Evolutionary conservation across 2,329 filamentous ascomycete genomes (phyloP).

Genomic region (Capronia epimyces): DNA sequence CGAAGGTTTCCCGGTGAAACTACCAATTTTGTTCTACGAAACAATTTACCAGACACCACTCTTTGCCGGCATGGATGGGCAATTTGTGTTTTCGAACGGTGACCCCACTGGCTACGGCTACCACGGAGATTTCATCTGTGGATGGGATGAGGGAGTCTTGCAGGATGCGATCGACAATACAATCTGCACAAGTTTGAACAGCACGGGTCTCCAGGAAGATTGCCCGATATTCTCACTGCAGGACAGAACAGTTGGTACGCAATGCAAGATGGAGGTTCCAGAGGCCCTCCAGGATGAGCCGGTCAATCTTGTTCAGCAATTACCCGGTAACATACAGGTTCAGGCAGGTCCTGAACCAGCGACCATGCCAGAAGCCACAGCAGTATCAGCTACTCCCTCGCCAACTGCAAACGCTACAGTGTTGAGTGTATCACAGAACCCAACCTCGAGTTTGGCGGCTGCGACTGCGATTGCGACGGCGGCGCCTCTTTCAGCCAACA

Average conservation of each 20-base stretch:
- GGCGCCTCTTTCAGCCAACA: slow-evolving; percentile 10
- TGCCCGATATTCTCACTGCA: slow-evolving; percentile 72
- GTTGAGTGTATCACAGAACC: background rate
- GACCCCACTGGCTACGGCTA: slow-evolving; percentile 49
- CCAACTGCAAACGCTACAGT: slow-evolving; percentile 4
- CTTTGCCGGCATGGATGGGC: slow-evolving; percentile 58
- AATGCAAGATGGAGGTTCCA: slow-evolving; percentile 62
- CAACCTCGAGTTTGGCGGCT: background rate
- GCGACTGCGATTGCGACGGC: background rate
- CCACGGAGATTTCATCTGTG: slow-evolving; percentile 63
- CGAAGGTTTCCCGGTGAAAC: slow-evolving; percentile 57
- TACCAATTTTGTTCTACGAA: slow-evolving; percentile 76
- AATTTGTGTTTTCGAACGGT: slow-evolving; percentile 63
- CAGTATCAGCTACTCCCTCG: slow-evolving; percentile 1
- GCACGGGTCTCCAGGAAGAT: slow-evolving; percentile 60
- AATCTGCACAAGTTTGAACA: slow-evolving; percentile 59
- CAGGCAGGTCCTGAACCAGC: slow-evolving; percentile 42
- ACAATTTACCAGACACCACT: slow-evolving; percentile 71
- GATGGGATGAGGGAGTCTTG: slow-evolving; percentile 63
- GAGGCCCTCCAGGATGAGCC: slow-evolving; percentile 50
- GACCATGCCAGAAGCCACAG: slow-evolving; percentile 1
- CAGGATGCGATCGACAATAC: slow-evolving; percentile 59
- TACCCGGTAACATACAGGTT: slow-evolving; percentile 59
- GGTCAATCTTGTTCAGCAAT: slow-evolving; percentile 50
- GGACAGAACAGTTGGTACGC: slow-evolving; percentile 43